Evolutionary conservation across 257 asterid genomes (phyloP), one percentile per base, ranked within the genome.

Genomic region (Oldenlandia corymbosa): DNA sequence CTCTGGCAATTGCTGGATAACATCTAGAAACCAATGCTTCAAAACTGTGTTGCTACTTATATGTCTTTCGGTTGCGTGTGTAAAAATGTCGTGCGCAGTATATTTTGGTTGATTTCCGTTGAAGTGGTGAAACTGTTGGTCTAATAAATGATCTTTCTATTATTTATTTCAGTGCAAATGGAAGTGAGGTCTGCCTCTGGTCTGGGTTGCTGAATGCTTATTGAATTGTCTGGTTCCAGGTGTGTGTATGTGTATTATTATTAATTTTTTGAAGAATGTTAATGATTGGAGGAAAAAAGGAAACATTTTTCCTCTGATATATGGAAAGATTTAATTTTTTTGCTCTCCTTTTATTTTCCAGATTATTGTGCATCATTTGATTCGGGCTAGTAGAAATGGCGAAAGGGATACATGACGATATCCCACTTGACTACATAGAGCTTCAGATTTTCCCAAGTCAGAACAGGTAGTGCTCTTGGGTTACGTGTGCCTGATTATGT

Each of bases 401-500:
- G 52, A 78, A 73, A 58, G 73, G 60, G 10, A 70, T 81, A 23
- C 87, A 76, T 64, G 76, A 88, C 64, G 64, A 67, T 49, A 63
- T 56, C 39, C 76, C 75, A 11, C 80, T 87, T 56, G 95, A 83
- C 74, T 81, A 66, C 78, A 78, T 88, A 21, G 97, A 93, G 75
- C 88, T 93, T 55, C 88, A 77, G 73, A 78, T 84, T 67, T 72
- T 75, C 49, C 94, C 94, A 1, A 77, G 81, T 71, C 86, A 77
- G 73, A 88, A 82, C 65, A 93, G 97, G 99, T 93, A 32, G 56
- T 12, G 20, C 14, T 28, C 5, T 62, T 24, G 34, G 21, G 21
- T 20, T 17, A 8, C 23, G 10, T 60, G 26, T 16, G 17, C 16
- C 47, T 41, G 37, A 10, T 39, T 43, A 4, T 2, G 53, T 52